Evolutionary conservation across 2,329 filamentous ascomycete species (phyloP).

Genomic region (Colletotrichum liaoningense): DNA sequence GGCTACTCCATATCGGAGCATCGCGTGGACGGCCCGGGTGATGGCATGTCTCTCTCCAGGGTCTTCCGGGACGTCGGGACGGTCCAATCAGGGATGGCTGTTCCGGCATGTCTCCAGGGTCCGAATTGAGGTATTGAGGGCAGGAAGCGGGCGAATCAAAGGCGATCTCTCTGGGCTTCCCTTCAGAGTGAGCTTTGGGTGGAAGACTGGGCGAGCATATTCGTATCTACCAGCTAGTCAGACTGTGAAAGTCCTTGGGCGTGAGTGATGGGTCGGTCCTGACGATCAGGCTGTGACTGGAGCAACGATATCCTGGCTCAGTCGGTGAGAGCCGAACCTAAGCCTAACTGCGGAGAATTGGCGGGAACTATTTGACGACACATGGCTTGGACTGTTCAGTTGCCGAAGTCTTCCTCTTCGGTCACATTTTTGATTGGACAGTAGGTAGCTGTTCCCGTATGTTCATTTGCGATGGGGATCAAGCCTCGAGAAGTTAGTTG

Average conservation of each 20-base stretch:
- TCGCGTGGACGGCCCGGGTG: conserved; percentile 23
- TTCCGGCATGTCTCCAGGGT: neutral
- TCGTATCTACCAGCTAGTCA: neutral
- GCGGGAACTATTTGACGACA: conserved; percentile 6
- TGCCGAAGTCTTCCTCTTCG: neutral
- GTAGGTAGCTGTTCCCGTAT: neutral
- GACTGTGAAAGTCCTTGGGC: neutral
- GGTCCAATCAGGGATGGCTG: conserved; percentile 14
- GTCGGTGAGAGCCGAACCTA: conserved; percentile 9
- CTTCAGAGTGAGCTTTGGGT: conserved; percentile 5
- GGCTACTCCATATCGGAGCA: conserved; percentile 5
- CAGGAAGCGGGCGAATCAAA: neutral
- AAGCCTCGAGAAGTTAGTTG: neutral
- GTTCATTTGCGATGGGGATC: neutral
- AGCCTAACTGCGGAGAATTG: conserved; percentile 27
- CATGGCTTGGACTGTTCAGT: neutral
- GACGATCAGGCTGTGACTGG: conserved; percentile 28
- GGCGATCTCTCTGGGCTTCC: neutral
- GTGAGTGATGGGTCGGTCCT: conserved; percentile 18
- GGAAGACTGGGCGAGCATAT: conserved; percentile 4
- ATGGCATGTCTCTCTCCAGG: conserved; percentile 23
- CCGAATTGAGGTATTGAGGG: neutral
- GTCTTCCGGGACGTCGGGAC: conserved; percentile 6
- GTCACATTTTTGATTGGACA: neutral
- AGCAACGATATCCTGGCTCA: conserved; percentile 20